Percentiles rank a stretch among this genome's conserved stretches.
These are phyloP conservation scores for Lignosus rhinocerotis DNA, from an alignment of 1,284 basidiomycete species.

Conservation along the genomic window DNA sequence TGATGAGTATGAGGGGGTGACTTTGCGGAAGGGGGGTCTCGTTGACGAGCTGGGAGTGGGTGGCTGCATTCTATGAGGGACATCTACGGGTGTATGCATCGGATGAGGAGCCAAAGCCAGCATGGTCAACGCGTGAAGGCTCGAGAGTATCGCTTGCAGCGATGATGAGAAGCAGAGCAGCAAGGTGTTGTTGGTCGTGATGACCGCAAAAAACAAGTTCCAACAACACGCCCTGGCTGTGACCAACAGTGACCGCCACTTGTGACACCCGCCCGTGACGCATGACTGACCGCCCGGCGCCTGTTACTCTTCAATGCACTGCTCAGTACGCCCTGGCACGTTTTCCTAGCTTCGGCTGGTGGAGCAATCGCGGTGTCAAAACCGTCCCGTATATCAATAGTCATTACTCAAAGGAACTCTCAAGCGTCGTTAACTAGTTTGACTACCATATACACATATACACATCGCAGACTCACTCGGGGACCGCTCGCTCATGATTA, in stretches of 20 bases:
- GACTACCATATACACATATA: background rate
- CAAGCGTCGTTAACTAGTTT: background rate
- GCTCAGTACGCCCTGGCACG: slow-evolving; percentile 11
- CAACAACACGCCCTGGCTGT: slow-evolving; percentile 10
- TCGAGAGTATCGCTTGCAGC: slow-evolving; percentile 18
- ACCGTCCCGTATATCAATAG: too few relatives aligned
- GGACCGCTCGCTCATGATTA: background rate
- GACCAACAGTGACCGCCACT: background rate
- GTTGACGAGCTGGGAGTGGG: slow-evolving; percentile 27
- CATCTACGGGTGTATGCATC: slow-evolving; percentile 29
- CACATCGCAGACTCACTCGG: background rate
- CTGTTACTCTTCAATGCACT: background rate
- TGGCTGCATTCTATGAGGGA: slow-evolving; percentile 29
- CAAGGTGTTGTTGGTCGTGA: slow-evolving; percentile 19
- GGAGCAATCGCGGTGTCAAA: too few relatives aligned
- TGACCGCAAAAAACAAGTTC: slow-evolving; percentile 24
- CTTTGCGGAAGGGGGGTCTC: slow-evolving; percentile 26
- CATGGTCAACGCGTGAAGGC: slow-evolving; percentile 24
- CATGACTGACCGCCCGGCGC: slow-evolving; percentile 9
- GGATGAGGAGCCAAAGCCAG: slow-evolving; percentile 33
- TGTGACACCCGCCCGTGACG: background rate
- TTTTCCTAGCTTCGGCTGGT: background rate
- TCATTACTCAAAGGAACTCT: background rate
- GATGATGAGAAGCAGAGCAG: slow-evolving; percentile 21
- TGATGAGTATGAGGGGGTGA: slow-evolving; percentile 25